phyloP scores from a whole-genome alignment of 495 filamentous ascomycete genomes.

The Clavariopsis aquatica region DNA sequence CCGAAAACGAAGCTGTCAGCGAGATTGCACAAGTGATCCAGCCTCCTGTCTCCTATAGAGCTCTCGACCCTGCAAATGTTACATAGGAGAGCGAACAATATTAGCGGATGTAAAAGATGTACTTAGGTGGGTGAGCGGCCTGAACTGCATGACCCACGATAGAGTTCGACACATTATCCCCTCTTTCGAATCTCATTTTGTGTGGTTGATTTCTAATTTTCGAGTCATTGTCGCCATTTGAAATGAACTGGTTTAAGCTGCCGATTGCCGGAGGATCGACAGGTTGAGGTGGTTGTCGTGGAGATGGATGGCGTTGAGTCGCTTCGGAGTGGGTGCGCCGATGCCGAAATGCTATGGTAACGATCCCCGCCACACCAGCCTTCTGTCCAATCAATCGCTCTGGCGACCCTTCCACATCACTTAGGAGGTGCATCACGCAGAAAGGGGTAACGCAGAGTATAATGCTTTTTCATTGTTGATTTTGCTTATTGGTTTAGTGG shows the following conservation, averaged over 20 bases:
- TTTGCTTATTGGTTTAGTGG: slow-evolving; percentile 21
- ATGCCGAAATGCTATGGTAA: not conserved
- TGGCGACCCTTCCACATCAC: not conserved
- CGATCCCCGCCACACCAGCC: not conserved
- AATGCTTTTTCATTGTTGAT: slow-evolving; percentile 23
- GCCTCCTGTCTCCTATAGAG: not conserved
- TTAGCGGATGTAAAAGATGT: too few species aligned
- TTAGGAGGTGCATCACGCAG: not conserved
- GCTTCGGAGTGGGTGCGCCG: not conserved
- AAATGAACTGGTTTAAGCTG: not conserved
- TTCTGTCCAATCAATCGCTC: not conserved
- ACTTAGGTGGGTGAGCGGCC: too few species aligned
- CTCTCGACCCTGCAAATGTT: not conserved
- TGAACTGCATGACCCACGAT: too few species aligned
- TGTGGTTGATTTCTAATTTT: too few species aligned
- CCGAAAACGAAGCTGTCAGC: not conserved
- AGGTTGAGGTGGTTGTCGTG: not conserved
- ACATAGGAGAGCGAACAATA: too few species aligned
- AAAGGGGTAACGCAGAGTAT: not conserved
- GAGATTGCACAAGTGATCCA: not conserved
- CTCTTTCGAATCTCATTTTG: too few species aligned
- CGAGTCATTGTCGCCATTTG: too few species aligned
- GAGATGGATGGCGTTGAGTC: not conserved
- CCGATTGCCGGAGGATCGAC: not conserved
- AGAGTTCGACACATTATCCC: too few species aligned